These are phyloP conservation scores for Parachlorella kessleri DNA, from an alignment of 139 green algal genomes.

Conservation along the genomic window DNA sequence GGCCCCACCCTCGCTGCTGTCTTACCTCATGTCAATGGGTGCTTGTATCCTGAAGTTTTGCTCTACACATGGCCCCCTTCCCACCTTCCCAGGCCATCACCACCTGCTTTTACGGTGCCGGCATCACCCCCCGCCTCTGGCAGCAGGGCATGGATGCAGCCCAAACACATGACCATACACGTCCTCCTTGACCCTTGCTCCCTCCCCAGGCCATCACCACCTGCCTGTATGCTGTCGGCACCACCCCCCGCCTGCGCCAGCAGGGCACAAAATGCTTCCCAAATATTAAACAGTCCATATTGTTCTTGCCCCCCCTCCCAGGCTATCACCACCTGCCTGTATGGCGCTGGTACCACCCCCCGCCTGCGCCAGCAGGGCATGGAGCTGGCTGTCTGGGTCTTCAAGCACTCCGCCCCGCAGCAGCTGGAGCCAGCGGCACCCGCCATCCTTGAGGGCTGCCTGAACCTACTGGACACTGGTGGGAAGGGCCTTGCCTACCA, in stretches of 20 bases:
- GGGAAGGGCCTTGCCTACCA: too few species aligned
- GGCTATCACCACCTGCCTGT: constrained; percentile 60
- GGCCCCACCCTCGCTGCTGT: too few species aligned
- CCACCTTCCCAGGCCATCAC: constrained; percentile 46
- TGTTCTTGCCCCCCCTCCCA: constrained; percentile 26
- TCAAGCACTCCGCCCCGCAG: constrained; percentile 68
- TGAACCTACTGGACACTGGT: constrained; percentile 56
- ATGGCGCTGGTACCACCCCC: constrained; percentile 36
- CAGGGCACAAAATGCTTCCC: too few species aligned
- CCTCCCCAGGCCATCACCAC: constrained; percentile 44
- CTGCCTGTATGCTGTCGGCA: constrained; percentile 54
- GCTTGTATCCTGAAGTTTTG: too few species aligned
- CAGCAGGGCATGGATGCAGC: too few species aligned
- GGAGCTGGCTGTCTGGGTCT: constrained; percentile 89
- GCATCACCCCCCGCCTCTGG: too few species aligned
- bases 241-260: constrained; percentile 58
- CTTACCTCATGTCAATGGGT: too few species aligned
- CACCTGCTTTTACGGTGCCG: constrained; percentile 55
- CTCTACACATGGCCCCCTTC: too few species aligned
- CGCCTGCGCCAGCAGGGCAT: constrained; percentile 76
- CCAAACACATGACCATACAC: too few species aligned
- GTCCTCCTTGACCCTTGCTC: background rate
- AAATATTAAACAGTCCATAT: too few species aligned
- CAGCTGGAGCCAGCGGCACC: constrained; percentile 67
- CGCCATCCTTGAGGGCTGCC: constrained; percentile 49